These are phyloP conservation scores for Daldinia eschscholtzii DNA, from an alignment of 2,329 filamentous ascomycete species.

Conservation along the genomic window DNA sequence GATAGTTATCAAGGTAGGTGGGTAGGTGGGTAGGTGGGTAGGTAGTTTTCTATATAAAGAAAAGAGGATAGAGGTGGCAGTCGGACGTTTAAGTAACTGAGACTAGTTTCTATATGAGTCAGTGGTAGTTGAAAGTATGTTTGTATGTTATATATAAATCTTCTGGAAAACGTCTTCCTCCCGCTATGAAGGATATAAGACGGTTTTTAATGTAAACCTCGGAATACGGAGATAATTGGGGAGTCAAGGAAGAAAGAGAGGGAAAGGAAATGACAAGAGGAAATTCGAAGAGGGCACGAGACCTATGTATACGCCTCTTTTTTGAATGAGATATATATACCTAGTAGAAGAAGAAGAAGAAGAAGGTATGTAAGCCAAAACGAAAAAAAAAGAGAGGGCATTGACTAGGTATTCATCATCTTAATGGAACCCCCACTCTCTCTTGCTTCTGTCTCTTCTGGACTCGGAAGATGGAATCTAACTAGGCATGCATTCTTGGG, in stretches of 20 bases:
- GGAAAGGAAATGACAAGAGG: not conserved
- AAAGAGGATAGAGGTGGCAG: conserved; percentile 10
- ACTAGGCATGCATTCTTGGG: conserved; percentile 17
- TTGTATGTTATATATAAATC: not conserved
- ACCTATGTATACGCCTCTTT: conserved; percentile 33
- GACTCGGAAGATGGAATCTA: conserved; percentile 38
- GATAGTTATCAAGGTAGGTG: conserved; percentile 7
- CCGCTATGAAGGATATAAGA: conserved; percentile 20
- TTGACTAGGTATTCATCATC: not conserved
- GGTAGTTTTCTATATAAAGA: not conserved
- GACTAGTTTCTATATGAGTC: conserved; percentile 11
- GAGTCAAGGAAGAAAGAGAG: not conserved
- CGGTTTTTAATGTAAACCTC: not conserved
- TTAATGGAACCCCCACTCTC: conserved; percentile 32
- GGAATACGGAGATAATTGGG: conserved; percentile 10
- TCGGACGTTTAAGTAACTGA: conserved; percentile 27
- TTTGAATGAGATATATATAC: conserved; percentile 6
- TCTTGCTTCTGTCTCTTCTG: conserved; percentile 2
- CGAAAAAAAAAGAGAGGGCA: not conserved
- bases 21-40: not conserved
- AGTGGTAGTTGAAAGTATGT: not conserved
- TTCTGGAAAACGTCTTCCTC: conserved; percentile 26
- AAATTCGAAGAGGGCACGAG: conserved; percentile 30
- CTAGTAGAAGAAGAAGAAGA: not conserved
- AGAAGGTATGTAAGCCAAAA: conserved; percentile 2